phyloP scores from a whole-genome alignment of 768 basidiomycete species.

The Crucibulum laeve region DNA sequence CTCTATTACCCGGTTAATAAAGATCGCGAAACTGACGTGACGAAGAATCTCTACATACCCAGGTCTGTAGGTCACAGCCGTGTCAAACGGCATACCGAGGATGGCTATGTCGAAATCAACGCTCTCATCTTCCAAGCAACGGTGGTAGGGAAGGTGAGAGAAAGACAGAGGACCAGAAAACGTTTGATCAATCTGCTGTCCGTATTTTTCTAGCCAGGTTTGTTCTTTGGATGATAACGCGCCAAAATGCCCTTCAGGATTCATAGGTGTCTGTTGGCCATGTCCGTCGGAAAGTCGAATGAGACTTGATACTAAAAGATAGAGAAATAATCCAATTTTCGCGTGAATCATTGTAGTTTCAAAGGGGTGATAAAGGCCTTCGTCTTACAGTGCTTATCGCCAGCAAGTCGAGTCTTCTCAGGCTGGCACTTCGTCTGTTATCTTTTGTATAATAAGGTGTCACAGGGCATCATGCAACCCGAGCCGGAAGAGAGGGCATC shows the following conservation, averaged over 20 bases:
- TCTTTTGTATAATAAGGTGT: too few species aligned
- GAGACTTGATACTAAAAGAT: too few species aligned
- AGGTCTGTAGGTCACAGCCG: conserved; percentile 56
- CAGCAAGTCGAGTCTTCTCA: too few species aligned
- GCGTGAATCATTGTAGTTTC: too few species aligned
- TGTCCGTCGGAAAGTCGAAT: too few species aligned
- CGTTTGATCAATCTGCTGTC: conserved; percentile 63
- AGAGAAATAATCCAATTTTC: too few species aligned
- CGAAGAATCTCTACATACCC: conserved; percentile 28
- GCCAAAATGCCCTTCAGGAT: neutral
- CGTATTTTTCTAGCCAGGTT: conserved; percentile 72
- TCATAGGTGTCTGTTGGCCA: too few species aligned
- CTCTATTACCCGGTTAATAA: conserved; percentile 35
- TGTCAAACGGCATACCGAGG: conserved; percentile 80
- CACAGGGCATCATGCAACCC: too few species aligned
- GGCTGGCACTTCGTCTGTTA: too few species aligned
- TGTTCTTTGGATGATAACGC: conserved; percentile 41
- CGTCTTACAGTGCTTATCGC: too few species aligned
- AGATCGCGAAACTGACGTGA: conserved; percentile 7
- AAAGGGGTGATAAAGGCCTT: too few species aligned
- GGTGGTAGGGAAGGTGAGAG: conserved; percentile 73
- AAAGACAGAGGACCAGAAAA: conserved; percentile 84
- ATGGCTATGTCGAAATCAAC: conserved; percentile 70
- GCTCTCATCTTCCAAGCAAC: conserved; percentile 60
- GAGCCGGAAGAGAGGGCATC: too few species aligned